Conservation (phyloP, 2,329 filamentous ascomycete species). For the Apiospora sp. region DNA sequence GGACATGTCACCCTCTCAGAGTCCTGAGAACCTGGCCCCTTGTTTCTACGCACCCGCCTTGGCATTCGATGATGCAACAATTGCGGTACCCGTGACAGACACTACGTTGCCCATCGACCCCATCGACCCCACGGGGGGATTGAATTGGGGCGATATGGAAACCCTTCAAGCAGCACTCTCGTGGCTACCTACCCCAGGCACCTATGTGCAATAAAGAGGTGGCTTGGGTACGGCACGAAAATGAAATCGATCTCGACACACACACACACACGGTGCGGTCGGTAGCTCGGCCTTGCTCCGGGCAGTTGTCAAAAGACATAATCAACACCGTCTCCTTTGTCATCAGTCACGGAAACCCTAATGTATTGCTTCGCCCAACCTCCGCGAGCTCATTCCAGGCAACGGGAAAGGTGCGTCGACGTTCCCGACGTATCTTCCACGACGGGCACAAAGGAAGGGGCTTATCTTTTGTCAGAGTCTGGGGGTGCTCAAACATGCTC, state of each 20-base stretch:
- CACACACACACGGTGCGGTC: neutral
- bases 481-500: neutral
- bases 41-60: neutral
- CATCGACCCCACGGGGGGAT: neutral
- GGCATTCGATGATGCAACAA: neutral
- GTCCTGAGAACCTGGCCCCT: neutral
- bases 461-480: neutral
- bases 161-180: neutral
- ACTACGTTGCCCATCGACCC: neutral
- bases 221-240: neutral
- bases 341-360: neutral
- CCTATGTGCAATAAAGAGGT: neutral
- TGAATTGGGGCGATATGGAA: neutral
- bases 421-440: neutral
- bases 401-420: neutral
- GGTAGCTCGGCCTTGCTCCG: neutral
- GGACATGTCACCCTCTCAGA: constrained; percentile 1
- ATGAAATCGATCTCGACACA: neutral
- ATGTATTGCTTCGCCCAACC: neutral
- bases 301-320: neutral
- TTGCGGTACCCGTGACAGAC: neutral
- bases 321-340: neutral
- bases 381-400: neutral
- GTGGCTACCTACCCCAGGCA: neutral
- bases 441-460: neutral